phyloP scores from a whole-genome alignment of 768 basidiomycete species.

The Russula sp. region DNA sequence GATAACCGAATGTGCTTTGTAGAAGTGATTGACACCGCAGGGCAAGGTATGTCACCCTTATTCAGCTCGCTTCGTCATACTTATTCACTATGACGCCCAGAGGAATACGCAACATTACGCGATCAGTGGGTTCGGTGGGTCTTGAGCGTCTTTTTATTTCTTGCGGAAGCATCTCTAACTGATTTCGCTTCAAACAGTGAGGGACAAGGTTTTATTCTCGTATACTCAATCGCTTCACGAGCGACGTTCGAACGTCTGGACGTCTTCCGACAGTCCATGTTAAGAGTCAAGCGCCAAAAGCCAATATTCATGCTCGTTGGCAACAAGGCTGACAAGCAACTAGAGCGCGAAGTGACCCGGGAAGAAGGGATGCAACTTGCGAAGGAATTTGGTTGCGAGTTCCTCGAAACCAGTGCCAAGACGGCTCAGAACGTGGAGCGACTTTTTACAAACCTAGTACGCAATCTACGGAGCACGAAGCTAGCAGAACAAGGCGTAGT shows the following conservation, averaged over 20 bases:
- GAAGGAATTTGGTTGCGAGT: constrained; percentile 80
- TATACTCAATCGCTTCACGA: constrained; percentile 95
- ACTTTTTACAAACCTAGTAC: constrained; percentile 84
- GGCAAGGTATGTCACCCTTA: constrained; percentile 65
- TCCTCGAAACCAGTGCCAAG: constrained; percentile 96
- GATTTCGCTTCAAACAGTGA: constrained; percentile 47
- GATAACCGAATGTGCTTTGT: constrained; percentile 95
- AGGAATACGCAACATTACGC: constrained; percentile 94
- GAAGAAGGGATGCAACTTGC: constrained; percentile 86
- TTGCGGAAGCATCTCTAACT: constrained; percentile 13
- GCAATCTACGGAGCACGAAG: constrained; percentile 68
- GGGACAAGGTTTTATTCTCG: constrained; percentile 96
- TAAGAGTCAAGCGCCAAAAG: constrained; percentile 78
- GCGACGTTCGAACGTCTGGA: constrained; percentile 87
- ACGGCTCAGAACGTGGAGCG: constrained; percentile 88
- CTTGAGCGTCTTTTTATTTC: constrained; percentile 12
- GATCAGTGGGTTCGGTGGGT: constrained; percentile 97
- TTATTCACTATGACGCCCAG: constrained; percentile 38
- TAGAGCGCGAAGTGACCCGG: constrained; percentile 83
- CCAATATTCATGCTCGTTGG: constrained; percentile 93
- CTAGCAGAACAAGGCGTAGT: constrained; percentile 40
- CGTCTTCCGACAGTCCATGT: constrained; percentile 84
- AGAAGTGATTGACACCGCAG: constrained; percentile 96
- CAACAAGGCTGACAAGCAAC: constrained; percentile 93
- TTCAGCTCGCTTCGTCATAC: constrained; percentile 16